Conservation (phyloP, 1,284 basidiomycete genomes). For the Ustilago vetiveriae region DNA sequence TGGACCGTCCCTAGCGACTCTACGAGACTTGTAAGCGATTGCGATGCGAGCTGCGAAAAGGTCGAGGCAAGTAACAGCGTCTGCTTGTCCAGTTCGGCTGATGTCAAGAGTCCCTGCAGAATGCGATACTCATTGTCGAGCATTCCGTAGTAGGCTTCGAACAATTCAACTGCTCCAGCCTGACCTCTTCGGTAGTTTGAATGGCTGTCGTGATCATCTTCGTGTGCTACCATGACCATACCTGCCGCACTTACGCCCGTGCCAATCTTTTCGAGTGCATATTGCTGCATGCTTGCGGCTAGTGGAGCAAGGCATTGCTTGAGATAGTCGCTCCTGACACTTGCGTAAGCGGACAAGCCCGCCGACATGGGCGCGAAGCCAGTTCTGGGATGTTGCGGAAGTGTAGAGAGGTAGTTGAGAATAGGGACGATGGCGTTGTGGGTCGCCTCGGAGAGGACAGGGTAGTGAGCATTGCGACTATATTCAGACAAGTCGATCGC, state of each 20-base stretch:
- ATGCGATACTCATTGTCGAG: slow-evolving; percentile 55
- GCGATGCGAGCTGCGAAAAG: slow-evolving; percentile 41
- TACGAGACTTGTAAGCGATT: slow-evolving; percentile 27
- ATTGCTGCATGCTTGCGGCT: slow-evolving; percentile 29
- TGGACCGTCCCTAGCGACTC: slow-evolving; percentile 43
- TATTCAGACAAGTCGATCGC: slow-evolving; percentile 52
- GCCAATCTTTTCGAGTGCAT: slow-evolving; percentile 53
- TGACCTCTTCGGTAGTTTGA: slow-evolving; percentile 38
- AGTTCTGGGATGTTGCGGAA: slow-evolving; percentile 51
- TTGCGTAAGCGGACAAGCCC: slow-evolving; percentile 42
- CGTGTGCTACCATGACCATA: slow-evolving; percentile 50
- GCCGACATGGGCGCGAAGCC: slow-evolving; percentile 50
- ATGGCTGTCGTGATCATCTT: slow-evolving; percentile 47
- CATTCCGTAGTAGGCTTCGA: slow-evolving; percentile 52
- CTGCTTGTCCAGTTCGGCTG: slow-evolving; percentile 38
- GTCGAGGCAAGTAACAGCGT: slow-evolving; percentile 36
- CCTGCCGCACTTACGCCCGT: slow-evolving; percentile 31
- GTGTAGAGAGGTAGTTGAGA: slow-evolving; percentile 51
- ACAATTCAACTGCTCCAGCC: slow-evolving; percentile 45
- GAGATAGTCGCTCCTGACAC: slow-evolving; percentile 44
- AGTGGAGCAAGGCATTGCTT: slow-evolving; percentile 40
- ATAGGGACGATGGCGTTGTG: slow-evolving; percentile 51
- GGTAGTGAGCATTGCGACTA: slow-evolving; percentile 34
- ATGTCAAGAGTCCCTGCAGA: slow-evolving; percentile 35
- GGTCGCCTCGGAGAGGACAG: slow-evolving; percentile 45